Evolutionary conservation across 371 early-diverging fungal genomes (phyloP).

Genomic region (Rhizopus stolonifer): DNA sequence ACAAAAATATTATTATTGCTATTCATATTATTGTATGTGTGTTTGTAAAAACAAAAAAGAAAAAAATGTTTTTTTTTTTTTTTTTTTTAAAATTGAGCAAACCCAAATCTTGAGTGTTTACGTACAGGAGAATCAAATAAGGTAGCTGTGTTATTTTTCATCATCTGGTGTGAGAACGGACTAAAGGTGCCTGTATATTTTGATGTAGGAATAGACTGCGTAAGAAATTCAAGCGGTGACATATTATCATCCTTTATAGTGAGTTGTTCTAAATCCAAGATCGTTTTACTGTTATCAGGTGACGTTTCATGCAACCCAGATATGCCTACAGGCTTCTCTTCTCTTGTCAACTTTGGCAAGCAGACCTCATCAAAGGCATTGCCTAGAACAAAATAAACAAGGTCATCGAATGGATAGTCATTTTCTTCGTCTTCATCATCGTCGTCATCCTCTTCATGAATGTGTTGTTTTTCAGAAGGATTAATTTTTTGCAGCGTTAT

Average conservation of each 20-base stretch:
- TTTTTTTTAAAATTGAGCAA: constrained; percentile 32
- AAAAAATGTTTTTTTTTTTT: not conserved
- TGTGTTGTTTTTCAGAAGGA: not conserved
- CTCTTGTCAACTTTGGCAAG: constrained; percentile 7
- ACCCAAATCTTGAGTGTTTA: constrained; percentile 49
- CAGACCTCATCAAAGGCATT: constrained; percentile 33
- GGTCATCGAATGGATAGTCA: constrained; percentile 13
- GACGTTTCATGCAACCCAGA: constrained; percentile 21
- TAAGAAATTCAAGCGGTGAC: constrained; percentile 36
- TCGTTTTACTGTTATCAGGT: constrained; percentile 1
- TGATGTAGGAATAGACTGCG: constrained; percentile 31
- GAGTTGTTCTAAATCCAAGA: not conserved
- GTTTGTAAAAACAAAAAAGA: not conserved
- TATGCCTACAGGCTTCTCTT: constrained; percentile 39
- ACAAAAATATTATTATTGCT: not conserved
- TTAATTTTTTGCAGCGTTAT: not conserved
- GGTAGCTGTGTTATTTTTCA: constrained; percentile 25
- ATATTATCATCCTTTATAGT: constrained; percentile 5
- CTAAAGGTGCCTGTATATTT: constrained; percentile 43
- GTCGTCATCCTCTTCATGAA: constrained; percentile 1
- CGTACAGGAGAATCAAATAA: constrained; percentile 40
- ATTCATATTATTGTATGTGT: constrained; percentile 4
- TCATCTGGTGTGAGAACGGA: constrained; percentile 43
- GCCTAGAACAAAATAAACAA: constrained; percentile 44
- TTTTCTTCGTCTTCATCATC: not conserved